Base-by-base conservation (phyloP, 2,329 filamentous ascomycete species). In the Purpureocillium takamizusanense region DNA sequence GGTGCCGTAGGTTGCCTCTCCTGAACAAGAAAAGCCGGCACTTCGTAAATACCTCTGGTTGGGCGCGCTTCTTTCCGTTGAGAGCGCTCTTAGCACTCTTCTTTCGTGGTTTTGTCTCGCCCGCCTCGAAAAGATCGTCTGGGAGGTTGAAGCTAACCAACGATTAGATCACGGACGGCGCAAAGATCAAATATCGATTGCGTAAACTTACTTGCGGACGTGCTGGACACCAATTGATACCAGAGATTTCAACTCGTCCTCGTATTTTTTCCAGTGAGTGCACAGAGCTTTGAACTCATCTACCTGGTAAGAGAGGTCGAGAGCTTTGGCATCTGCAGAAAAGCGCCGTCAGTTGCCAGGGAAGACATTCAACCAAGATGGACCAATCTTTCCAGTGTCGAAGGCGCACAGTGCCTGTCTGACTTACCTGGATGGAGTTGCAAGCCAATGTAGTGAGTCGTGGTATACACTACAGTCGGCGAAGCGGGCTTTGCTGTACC, bases 391-490 rank as follows among this genome's bases (percentile, higher is more conserved):
- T 25, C 21, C 10, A 25, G 21, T 25, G 21, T 25, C 10, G 21
- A 5, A 6, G 6, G 10, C 10, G 21, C 21, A 25, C 10, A 25
- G 5, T 10, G 21, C 21, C 21, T 25, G 9, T 36, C 21, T 17
- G 30, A 66, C 76, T 57, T 72, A 87, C 86, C 82, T 67, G 81
- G 75, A 29, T 73, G 72, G 39, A 95, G 65, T 51, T 90, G 83
- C 35, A 97, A 71, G 28, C 92, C 92, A 54, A 98, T 87, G 56
- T 97, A 98, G 59, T 89, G 90, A 1, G 89, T 95, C 17, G 87
- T 88, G 0, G 90, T 97, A 57, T 86, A 94, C 21, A 97, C 66
- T 40, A 70, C 67, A 32, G 51, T 56, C 13, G 45, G 42, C 7
- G 25, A 37, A 18, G 42, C 37, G 33, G 43, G n/a, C 18, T 53